These are phyloP conservation scores for Crassisporium funariophilum DNA, from an alignment of 768 basidiomycete species.

Conservation along the genomic window DNA sequence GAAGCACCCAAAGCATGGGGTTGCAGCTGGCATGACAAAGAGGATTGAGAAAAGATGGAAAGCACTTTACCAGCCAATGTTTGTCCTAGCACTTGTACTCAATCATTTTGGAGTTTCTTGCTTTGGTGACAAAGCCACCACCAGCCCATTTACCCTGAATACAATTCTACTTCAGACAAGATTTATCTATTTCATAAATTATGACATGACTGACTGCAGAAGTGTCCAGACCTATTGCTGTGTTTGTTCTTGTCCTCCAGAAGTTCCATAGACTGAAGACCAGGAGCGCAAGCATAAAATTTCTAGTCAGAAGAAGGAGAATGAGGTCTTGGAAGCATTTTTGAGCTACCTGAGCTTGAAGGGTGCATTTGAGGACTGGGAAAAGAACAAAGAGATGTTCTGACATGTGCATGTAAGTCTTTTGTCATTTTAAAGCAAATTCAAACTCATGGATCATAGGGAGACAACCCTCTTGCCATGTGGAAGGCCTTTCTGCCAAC, in stretches of 20 bases:
- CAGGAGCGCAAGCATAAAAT: conserved; percentile 8
- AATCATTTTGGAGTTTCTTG: conserved; percentile 28
- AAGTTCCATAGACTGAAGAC: conserved; percentile 10
- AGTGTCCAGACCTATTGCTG: conserved; percentile 15
- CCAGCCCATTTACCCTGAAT: conserved; percentile 23
- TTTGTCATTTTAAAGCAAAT: background rate
- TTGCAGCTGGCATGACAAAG: conserved; percentile 23
- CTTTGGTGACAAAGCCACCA: conserved; percentile 26
- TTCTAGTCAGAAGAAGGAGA: conserved; percentile 11
- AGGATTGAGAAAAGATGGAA: conserved; percentile 32
- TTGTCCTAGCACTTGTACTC: conserved; percentile 27
- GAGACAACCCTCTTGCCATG: conserved; percentile 16
- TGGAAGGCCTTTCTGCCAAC: conserved; percentile 12
- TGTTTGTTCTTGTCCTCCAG: conserved; percentile 17
- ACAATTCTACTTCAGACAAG: conserved; percentile 23
- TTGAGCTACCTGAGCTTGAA: conserved; percentile 16
- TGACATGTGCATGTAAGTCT: conserved; percentile 16
- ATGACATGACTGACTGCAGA: conserved; percentile 1
- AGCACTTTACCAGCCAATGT: conserved; percentile 29
- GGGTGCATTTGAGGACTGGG: conserved; percentile 21
- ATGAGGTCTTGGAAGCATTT: conserved; percentile 20
- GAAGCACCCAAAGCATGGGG: conserved; percentile 20
- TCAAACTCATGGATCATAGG: conserved; percentile 14
- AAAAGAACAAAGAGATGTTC: conserved; percentile 17
- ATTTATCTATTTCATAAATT: conserved; percentile 1